Evolutionary conservation across 495 filamentous ascomycete genomes (phyloP), one percentile per base, ranked within the genome.

Genomic region (Evansstolkia leycettana): DNA sequence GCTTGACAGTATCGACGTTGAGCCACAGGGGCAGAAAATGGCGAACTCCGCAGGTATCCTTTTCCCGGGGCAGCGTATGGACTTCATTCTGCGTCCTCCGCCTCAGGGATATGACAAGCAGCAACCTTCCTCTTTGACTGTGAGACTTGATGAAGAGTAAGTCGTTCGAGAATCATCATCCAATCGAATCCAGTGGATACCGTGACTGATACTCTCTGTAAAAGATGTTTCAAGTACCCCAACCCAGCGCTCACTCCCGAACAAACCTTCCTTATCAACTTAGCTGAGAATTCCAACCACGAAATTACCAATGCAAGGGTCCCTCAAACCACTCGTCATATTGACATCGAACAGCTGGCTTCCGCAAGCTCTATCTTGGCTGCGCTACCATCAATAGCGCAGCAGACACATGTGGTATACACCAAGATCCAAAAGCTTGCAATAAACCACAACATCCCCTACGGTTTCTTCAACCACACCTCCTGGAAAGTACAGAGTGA

Each of bases 21-120:
- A 43, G 16, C 41, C 33, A 1, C 16, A 27, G 11, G 10, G 47
- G 5, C 28, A 36, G 4, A 19, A 41, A n/a, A 15, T 45, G 26
- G 39, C 47, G 24, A 48, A 50, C 25, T 57, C 60, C 6, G 41
- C 54, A 10, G 68, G 68, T 1, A 52, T 64, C 11, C 46, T 73
- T 3, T 62, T 64, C 35, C 64, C 69, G 2, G 69, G 68, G 11
- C 65, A 72, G 39, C 54, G 69, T 19, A 58, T 73, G 43, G 68
- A 72, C 37, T 32, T 70, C 26, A 20, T 67, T 7, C 33, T 67
- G 7, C 48, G 43, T 14, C 38, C 43, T 17, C 13, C 41, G 23
- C 23, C 31, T 9, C 24, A 24, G 34, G 8, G 7, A 26, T 1
- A 39, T 7, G 17, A 38, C 43, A n/a, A 18, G 6, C 30, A 30